A percentile compares a stretch with the other conserved stretches of the same genome.
These are phyloP conservation scores for Globisporangium irregulare DNA, from an alignment of 352 stramenopile species.

Conservation along the genomic window DNA sequence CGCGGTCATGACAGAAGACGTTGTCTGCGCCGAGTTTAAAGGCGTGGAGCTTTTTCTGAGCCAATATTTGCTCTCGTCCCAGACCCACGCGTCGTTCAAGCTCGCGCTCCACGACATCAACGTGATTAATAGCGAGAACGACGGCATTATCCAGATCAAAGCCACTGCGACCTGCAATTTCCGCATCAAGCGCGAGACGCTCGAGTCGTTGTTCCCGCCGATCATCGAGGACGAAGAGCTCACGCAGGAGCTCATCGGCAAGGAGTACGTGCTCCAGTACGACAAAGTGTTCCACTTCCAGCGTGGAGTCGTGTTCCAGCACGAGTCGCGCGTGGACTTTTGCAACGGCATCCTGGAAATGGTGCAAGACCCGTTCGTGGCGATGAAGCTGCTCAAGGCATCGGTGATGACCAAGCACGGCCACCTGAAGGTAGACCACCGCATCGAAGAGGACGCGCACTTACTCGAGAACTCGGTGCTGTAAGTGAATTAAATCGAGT, in stretches of 20 bases:
- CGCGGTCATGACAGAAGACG: conserved; percentile 38
- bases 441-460: conserved; percentile 40
- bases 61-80: conserved; percentile 41
- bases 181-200: conserved; percentile 43
- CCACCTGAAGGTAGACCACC: conserved; percentile 41
- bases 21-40: conserved; percentile 49
- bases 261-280: conserved; percentile 60
- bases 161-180: conserved; percentile 35
- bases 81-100: conserved; percentile 27
- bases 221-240: conserved; percentile 55
- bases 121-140: conserved; percentile 26
- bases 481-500: background rate
- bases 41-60: conserved; percentile 49
- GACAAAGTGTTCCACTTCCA: conserved; percentile 72
- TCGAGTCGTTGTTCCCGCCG: conserved; percentile 44
- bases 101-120: conserved; percentile 27
- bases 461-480: conserved; percentile 34
- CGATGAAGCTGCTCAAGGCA: conserved; percentile 46
- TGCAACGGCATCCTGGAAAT: conserved; percentile 49
- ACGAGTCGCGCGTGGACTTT: conserved; percentile 52
- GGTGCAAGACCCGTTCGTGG: conserved; percentile 47
- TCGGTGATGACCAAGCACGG: conserved; percentile 62
- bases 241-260: conserved; percentile 49
- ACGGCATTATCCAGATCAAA: conserved; percentile 30
- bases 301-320: conserved; percentile 46